phyloP scores from a whole-genome alignment of 2,329 filamentous ascomycete species.

The Colletotrichum sp. region DNA sequence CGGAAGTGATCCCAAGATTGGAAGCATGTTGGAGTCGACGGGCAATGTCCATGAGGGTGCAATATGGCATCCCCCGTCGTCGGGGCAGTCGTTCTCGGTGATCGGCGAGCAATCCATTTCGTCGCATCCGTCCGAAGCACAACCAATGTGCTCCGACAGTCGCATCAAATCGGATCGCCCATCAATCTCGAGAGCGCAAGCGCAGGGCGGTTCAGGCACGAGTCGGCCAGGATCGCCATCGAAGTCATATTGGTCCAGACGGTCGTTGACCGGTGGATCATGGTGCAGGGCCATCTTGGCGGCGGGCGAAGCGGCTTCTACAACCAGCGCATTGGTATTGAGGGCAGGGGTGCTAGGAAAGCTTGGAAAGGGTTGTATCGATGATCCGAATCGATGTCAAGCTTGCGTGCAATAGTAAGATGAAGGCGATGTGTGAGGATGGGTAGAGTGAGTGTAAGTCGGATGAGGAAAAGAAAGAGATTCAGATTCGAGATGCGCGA shows the following conservation, averaged over 20 bases:
- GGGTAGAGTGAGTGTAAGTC: background rate
- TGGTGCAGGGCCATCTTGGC: background rate
- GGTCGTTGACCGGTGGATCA: conserved; percentile 1
- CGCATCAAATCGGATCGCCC: background rate
- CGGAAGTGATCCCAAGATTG: background rate
- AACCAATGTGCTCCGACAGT: background rate
- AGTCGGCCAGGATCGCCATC: background rate
- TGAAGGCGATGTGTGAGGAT: background rate
- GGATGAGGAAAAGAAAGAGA: conserved; percentile 7
- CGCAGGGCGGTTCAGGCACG: background rate
- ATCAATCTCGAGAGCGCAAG: fast-evolving
- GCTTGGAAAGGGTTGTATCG: background rate
- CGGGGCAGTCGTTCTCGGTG: background rate
- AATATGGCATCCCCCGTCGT: background rate
- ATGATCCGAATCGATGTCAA: background rate
- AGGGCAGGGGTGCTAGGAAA: background rate
- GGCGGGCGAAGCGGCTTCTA: background rate
- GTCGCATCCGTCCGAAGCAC: background rate
- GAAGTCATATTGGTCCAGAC: background rate
- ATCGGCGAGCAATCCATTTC: background rate
- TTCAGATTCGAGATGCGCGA: background rate
- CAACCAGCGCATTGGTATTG: conserved; percentile 11
- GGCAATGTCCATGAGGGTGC: background rate
- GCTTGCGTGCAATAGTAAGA: background rate
- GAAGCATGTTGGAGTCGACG: background rate